Percentiles rank a stretch among this genome's conserved stretches.
These are phyloP conservation scores for Cochlearia excelsa DNA, from an alignment of 345 rosid species.

Conservation along the genomic window DNA sequence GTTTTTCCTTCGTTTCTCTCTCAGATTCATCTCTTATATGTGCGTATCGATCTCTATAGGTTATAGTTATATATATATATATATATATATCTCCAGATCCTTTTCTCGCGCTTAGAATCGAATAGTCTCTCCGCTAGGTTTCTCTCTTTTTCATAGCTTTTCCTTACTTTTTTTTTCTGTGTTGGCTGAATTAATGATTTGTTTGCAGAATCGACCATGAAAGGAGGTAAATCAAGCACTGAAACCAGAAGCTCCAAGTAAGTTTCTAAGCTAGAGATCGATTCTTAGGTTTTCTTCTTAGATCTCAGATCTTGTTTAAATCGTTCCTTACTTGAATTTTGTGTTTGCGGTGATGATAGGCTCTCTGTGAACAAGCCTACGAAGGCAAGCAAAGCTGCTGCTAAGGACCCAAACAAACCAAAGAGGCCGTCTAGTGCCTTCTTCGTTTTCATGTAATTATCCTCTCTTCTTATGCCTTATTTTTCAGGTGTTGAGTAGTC, in stretches of 20 bases:
- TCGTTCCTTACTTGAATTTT: background rate
- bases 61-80: too few species aligned
- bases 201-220: conserved; percentile 63
- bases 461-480: background rate
- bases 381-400: conserved; percentile 49
- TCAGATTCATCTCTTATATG: background rate
- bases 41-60: background rate
- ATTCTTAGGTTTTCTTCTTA: background rate
- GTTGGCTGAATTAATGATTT: background rate
- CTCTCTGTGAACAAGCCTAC: conserved; percentile 68
- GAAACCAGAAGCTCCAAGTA: conserved; percentile 68
- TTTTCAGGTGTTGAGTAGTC: background rate
- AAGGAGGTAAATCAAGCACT: conserved; percentile 84
- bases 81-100: too few species aligned
- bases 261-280: conserved; percentile 28
- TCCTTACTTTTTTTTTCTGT: background rate
- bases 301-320: conserved; percentile 9
- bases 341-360: conserved; percentile 38
- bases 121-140: background rate
- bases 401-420: conserved; percentile 69
- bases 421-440: conserved; percentile 74
- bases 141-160: too few species aligned
- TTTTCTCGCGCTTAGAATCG: background rate
- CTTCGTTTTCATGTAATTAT: conserved; percentile 81
- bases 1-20: conserved; percentile 20